phyloP scores from a whole-genome alignment of 306 rosid genomes.

The Quercus suber region DNA sequence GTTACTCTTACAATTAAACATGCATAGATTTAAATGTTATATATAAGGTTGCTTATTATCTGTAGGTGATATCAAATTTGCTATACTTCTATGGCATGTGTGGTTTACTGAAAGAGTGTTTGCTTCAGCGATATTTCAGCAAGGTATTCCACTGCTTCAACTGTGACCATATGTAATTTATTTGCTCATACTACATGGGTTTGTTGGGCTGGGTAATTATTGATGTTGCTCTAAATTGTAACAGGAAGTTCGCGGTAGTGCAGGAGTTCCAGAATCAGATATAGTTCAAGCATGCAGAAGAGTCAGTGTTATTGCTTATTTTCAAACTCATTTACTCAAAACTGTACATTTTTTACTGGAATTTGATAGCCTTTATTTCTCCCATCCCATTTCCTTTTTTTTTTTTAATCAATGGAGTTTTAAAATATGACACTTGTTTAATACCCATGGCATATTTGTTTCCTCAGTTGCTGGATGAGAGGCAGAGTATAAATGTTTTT shows the following conservation, averaged over 20 bases:
- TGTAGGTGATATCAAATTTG: slow-evolving; percentile 74
- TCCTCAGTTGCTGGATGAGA: slow-evolving; percentile 78
- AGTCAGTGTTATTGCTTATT: slow-evolving; percentile 43
- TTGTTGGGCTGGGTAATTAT: slow-evolving; percentile 4
- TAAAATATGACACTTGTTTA: slow-evolving; percentile 6
- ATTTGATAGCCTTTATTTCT: slow-evolving; percentile 6
- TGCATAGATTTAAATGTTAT: slow-evolving; percentile 11
- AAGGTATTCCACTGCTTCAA: slow-evolving; percentile 49
- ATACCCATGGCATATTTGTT: slow-evolving; percentile 23
- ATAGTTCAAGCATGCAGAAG: slow-evolving; percentile 89
- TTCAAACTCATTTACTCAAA: slow-evolving; percentile 4
- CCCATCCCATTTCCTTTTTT: neutral
- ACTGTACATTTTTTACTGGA: slow-evolving; percentile 14
- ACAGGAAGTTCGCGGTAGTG: slow-evolving; percentile 84
- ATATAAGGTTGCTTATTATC: slow-evolving; percentile 21
- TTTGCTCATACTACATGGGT: neutral
- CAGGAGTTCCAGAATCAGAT: slow-evolving; percentile 87
- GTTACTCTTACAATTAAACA: neutral
- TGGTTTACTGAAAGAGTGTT: slow-evolving; percentile 73
- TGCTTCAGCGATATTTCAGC: slow-evolving; percentile 91
- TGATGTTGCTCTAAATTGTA: slow-evolving; percentile 6
- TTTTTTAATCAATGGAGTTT: neutral
- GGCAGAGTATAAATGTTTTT: slow-evolving; percentile 67
- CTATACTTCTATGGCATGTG: slow-evolving; percentile 86
- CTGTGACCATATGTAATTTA: neutral